These are phyloP conservation scores for Naganishia cerealis DNA, from an alignment of 1,284 basidiomycete species.

Conservation along the genomic window DNA sequence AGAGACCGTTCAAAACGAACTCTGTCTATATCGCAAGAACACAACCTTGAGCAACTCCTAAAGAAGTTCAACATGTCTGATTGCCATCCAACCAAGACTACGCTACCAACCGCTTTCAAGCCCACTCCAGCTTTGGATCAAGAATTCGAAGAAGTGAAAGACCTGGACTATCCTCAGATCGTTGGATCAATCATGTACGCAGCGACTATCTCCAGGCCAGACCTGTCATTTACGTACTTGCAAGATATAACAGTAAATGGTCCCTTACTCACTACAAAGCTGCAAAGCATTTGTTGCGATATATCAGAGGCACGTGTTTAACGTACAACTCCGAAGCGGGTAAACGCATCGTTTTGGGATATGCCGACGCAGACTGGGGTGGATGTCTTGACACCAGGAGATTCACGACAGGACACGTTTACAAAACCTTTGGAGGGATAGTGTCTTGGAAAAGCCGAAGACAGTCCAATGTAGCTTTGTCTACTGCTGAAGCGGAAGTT, in stretches of 20 bases:
- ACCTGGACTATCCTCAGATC: constrained; percentile 21
- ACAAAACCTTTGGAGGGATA: constrained; percentile 43
- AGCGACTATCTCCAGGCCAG: constrained; percentile 38
- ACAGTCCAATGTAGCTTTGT: constrained; percentile 52
- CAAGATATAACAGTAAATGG: constrained; percentile 21
- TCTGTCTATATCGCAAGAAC: constrained; percentile 37
- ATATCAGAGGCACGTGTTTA: constrained; percentile 16
- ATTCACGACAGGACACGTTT: constrained; percentile 54
- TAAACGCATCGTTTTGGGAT: constrained; percentile 1
- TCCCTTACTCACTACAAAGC: background rate
- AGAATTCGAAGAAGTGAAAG: constrained; percentile 14
- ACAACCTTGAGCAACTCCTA: constrained; percentile 36
- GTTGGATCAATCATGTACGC: constrained; percentile 44
- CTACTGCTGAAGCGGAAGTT: constrained; percentile 56
- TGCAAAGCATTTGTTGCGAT: constrained; percentile 15
- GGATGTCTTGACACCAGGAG: constrained; percentile 8
- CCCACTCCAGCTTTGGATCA: constrained; percentile 24
- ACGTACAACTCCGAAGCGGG: constrained; percentile 46
- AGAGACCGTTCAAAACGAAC: constrained; percentile 40
- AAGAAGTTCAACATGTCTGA: constrained; percentile 36
- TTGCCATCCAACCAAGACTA: constrained; percentile 8
- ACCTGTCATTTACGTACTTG: constrained; percentile 32
- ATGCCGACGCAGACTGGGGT: constrained; percentile 27
- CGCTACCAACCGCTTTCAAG: constrained; percentile 31
- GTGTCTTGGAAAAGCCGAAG: constrained; percentile 55